Evolutionary conservation across 1,284 basidiomycete genomes (phyloP).

Genomic region (Cryptococcus neoformans): DNA sequence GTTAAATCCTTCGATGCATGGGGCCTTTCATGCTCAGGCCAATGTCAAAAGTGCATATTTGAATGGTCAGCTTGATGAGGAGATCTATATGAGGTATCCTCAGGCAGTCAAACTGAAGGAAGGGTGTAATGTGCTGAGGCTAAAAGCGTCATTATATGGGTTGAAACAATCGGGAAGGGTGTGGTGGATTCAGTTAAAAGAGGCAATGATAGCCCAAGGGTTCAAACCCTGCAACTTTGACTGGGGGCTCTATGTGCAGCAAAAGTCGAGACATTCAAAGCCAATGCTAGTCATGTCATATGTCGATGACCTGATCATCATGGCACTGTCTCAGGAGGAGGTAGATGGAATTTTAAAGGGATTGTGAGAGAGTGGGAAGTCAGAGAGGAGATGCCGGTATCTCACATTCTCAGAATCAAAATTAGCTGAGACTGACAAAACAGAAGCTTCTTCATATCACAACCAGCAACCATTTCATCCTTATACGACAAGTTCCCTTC

Average conservation of each 20-base stretch:
- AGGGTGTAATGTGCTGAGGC: neutral
- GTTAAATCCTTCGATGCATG: too few relatives aligned
- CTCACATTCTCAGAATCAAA: neutral
- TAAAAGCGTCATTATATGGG: neutral
- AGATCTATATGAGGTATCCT: neutral
- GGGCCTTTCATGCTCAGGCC: neutral
- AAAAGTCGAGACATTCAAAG: neutral
- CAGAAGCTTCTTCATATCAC: neutral
- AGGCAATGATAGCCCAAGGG: neutral
- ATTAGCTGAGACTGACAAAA: neutral
- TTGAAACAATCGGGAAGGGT: neutral
- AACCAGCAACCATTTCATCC: neutral
- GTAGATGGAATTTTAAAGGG: neutral
- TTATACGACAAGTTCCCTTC: neutral
- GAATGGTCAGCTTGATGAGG: neutral
- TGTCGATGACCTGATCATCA: neutral
- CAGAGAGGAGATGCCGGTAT: neutral
- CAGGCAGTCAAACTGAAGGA: neutral
- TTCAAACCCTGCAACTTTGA: neutral
- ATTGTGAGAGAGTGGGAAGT: neutral
- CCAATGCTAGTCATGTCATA: neutral
- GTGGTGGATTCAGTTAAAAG: neutral
- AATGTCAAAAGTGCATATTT: neutral
- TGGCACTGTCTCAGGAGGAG: neutral
- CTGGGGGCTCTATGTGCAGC: neutral